Evolutionary conservation across 129 eudicot genomes (phyloP).

Genomic region (Flaveria ramosissima): DNA sequence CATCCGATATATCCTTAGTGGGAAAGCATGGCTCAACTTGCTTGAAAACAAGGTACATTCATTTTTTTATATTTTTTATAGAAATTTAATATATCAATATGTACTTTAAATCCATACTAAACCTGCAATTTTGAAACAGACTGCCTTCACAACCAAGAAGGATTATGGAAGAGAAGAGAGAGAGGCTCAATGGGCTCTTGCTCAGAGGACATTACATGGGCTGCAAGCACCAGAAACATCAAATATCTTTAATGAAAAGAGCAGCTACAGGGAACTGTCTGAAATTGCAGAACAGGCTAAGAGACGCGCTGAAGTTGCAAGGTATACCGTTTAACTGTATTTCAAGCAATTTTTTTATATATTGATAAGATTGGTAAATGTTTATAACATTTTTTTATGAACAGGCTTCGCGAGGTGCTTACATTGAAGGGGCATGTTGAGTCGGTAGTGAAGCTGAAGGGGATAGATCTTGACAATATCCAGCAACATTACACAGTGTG

Average conservation of each 20-base stretch:
- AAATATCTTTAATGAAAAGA: conserved; percentile 77
- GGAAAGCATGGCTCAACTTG: conserved; percentile 86
- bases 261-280: conserved; percentile 83
- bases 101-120: neutral
- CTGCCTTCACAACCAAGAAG: conserved; percentile 96
- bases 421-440: conserved; percentile 96
- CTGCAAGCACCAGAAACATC: conserved; percentile 81
- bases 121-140: conserved; percentile 43
- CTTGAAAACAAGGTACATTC: conserved; percentile 78
- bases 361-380: neutral
- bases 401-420: conserved; percentile 87
- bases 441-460: conserved; percentile 94
- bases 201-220: conserved; percentile 93
- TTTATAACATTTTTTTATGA: neutral
- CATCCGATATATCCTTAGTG: conserved; percentile 75
- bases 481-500: conserved; percentile 93
- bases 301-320: conserved; percentile 95
- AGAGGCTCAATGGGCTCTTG: conserved; percentile 99
- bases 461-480: conserved; percentile 83
- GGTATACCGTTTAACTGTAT: conserved; percentile 38
- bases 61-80: neutral
- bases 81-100: neutral
- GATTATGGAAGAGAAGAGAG: conserved; percentile 97
- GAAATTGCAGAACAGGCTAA: conserved; percentile 98
- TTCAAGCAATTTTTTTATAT: neutral